phyloP scores from a whole-genome alignment of 1,284 basidiomycete species.

The Ustilago sp. region DNA sequence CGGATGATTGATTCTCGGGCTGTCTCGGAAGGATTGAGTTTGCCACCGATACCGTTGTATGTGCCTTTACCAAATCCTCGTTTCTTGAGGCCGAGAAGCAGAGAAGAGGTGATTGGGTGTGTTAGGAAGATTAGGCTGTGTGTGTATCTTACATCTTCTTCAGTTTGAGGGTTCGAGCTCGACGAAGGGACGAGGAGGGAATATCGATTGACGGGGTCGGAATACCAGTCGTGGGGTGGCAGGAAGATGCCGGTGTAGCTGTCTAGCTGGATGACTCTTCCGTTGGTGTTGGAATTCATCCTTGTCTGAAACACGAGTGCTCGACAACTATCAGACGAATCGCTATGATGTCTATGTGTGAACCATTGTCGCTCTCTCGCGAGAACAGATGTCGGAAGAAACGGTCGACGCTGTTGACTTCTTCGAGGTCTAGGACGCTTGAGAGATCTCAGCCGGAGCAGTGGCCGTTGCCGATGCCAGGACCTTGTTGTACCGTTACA shows the following conservation, averaged over 20 bases:
- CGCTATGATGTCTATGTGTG: too few relatives aligned
- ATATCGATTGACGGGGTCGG: not conserved
- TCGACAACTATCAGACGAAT: too few relatives aligned
- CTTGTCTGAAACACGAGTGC: too few relatives aligned
- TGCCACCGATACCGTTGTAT: constrained; percentile 35
- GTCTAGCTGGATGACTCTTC: not conserved
- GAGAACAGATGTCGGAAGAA: too few relatives aligned
- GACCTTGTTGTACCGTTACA: too few relatives aligned
- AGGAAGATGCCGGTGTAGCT: not conserved
- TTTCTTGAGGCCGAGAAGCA: constrained; percentile 19
- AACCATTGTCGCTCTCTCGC: too few relatives aligned
- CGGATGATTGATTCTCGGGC: constrained; percentile 7
- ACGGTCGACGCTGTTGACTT: too few relatives aligned
- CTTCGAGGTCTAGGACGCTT: too few relatives aligned
- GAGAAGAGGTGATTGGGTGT: not conserved
- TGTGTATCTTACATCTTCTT: constrained; percentile 11
- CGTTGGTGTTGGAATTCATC: not conserved
- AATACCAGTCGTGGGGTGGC: not conserved
- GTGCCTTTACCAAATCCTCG: constrained; percentile 24
- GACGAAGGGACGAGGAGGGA: not conserved
- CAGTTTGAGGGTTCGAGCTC: not conserved
- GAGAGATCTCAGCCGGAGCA: too few relatives aligned
- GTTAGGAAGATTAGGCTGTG: constrained; percentile 29
- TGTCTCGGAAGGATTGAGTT: constrained; percentile 13
- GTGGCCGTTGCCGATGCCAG: not conserved